Conservation (phyloP, 208 protist species). For the Trypanosoma mega region DNA sequence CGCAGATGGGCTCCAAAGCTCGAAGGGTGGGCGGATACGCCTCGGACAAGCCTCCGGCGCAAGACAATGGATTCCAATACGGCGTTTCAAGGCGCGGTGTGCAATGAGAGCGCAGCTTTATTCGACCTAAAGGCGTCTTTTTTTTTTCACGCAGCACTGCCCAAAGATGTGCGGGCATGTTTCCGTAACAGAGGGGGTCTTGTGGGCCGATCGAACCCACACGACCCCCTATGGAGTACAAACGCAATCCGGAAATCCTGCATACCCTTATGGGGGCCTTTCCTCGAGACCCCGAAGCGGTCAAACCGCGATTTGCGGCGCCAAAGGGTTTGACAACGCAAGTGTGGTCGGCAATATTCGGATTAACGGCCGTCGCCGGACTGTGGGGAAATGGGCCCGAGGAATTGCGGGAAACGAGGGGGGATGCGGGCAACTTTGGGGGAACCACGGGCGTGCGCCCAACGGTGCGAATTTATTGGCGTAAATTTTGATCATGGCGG, state of each 20-base stretch:
- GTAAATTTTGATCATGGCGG: background rate
- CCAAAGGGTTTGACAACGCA: background rate
- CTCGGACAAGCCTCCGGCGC: background rate
- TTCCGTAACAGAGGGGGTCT: background rate
- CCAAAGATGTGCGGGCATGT: background rate
- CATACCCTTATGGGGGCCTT: background rate
- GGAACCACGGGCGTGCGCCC: background rate
- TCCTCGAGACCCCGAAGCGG: background rate
- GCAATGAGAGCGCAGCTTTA: background rate
- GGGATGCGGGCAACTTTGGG: background rate
- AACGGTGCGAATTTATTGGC: background rate
- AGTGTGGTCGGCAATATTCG: background rate
- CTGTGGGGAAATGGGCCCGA: background rate
- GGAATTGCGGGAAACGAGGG: background rate
- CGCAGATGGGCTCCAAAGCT: background rate
- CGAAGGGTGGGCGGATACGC: background rate
- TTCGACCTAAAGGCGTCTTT: background rate
- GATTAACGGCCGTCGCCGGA: background rate
- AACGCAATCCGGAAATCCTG: background rate
- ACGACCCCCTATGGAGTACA: background rate
- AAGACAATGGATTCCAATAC: background rate
- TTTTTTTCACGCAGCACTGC: background rate
- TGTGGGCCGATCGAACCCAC: background rate
- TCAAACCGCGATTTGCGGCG: background rate
- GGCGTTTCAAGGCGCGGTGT: background rate